Conservation (phyloP, 805 yeast species). For the Teunomyces tritomae region DNA sequence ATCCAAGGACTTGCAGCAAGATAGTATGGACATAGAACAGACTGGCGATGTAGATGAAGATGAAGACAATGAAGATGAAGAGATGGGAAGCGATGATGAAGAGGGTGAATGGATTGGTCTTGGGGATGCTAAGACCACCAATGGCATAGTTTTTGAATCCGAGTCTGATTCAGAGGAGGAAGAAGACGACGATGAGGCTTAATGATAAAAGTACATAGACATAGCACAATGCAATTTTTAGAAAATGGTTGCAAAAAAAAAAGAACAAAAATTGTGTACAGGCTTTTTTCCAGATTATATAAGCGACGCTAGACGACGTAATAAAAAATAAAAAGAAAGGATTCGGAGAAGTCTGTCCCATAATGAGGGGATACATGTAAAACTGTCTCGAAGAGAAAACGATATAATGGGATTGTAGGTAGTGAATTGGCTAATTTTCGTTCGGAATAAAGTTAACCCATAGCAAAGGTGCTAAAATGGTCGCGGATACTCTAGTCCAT, state of each 20-base stretch:
- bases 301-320: no score
- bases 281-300: not conserved
- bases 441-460: not conserved
- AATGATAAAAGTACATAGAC: not conserved
- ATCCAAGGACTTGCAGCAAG: slow-evolving; percentile 6
- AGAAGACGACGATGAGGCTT: slow-evolving; percentile 36
- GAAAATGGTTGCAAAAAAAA: slow-evolving; percentile 3
- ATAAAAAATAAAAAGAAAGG: not conserved
- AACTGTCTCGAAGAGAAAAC: not conserved
- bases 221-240: not conserved
- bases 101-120: slow-evolving; percentile 35
- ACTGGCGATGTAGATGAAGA: slow-evolving; percentile 13
- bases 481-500: not conserved
- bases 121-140: slow-evolving; percentile 14
- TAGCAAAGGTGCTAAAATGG: not conserved
- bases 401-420: no score
- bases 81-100: slow-evolving; percentile 25
- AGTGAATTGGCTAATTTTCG: not conserved
- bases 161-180: slow-evolving; percentile 17
- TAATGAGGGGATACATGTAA: not conserved
- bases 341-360: not conserved
- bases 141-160: slow-evolving; percentile 1
- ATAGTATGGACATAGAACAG: slow-evolving; percentile 3
- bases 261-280: not conserved
- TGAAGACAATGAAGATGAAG: slow-evolving; percentile 9